These are phyloP conservation scores for Smittium mucronatum DNA, from an alignment of 371 early-diverging fungal genomes.

Conservation along the genomic window DNA sequence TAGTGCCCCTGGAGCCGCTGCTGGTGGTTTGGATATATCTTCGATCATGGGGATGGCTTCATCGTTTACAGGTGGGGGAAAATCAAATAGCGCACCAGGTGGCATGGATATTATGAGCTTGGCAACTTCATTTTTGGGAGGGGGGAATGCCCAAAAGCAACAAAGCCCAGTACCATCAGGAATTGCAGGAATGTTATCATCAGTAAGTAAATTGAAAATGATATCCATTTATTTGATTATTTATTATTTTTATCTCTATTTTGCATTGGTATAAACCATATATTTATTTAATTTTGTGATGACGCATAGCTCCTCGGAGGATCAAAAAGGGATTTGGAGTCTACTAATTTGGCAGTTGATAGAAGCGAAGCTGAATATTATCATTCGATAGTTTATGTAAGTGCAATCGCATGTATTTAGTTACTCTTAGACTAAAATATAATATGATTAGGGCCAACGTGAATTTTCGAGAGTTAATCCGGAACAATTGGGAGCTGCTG, in stretches of 20 bases:
- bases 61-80: not conserved
- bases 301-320: not conserved
- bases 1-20: conserved; percentile 30
- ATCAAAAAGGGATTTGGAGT: not conserved
- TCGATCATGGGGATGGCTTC: not conserved
- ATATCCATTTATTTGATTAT: not conserved
- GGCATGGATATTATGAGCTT: conserved; percentile 3
- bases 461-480: not conserved
- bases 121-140: conserved; percentile 10
- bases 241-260: not conserved
- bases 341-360: not conserved
- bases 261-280: not conserved
- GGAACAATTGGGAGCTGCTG: conserved; percentile 1
- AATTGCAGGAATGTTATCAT: not conserved
- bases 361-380: conserved; percentile 2
- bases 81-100: not conserved
- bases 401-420: conserved; percentile 28
- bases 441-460: not conserved
- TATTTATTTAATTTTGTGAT: not conserved
- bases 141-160: not conserved
- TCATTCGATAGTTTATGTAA: conserved; percentile 7
- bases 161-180: not conserved
- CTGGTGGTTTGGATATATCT: conserved; percentile 5
- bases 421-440: conserved; percentile 1
- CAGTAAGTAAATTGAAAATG: not conserved